phyloP scores from a whole-genome alignment of 2,329 filamentous ascomycete species.

The Alternaria triticimaculans region DNA sequence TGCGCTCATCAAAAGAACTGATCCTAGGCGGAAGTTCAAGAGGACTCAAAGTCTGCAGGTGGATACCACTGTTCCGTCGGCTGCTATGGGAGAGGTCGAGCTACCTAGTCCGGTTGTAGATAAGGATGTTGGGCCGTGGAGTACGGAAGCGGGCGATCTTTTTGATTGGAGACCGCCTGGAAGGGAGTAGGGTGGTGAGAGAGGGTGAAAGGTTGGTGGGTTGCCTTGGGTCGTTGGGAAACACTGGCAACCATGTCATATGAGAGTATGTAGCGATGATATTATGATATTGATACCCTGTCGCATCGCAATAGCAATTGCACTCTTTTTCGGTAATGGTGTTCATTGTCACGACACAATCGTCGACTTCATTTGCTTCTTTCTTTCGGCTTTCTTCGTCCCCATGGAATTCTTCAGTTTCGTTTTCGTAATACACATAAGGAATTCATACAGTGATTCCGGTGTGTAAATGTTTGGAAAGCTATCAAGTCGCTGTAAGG shows the following conservation, averaged over 20 bases:
- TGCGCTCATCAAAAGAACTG: conserved; percentile 39
- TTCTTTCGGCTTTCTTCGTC: background rate
- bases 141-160: conserved; percentile 70
- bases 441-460: too few species aligned
- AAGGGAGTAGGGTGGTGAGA: background rate
- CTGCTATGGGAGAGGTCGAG: conserved; percentile 21
- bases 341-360: background rate
- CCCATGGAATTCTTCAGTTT: background rate
- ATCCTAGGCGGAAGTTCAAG: conserved; percentile 38
- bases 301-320: background rate
- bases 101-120: conserved; percentile 51
- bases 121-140: conserved; percentile 70
- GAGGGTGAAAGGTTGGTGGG: background rate
- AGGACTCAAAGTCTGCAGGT: conserved; percentile 38
- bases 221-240: too few species aligned
- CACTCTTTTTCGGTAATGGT: background rate
- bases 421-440: background rate
- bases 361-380: background rate
- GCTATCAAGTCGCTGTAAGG: background rate
- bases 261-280: conserved; percentile 2
- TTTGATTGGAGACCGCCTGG: conserved; percentile 65
- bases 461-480: background rate
- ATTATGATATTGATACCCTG: conserved; percentile 4
- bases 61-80: conserved; percentile 21
- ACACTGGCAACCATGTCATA: background rate